Conservation (phyloP, 1,284 basidiomycete species). For the Paramarasmius palmivorus region DNA sequence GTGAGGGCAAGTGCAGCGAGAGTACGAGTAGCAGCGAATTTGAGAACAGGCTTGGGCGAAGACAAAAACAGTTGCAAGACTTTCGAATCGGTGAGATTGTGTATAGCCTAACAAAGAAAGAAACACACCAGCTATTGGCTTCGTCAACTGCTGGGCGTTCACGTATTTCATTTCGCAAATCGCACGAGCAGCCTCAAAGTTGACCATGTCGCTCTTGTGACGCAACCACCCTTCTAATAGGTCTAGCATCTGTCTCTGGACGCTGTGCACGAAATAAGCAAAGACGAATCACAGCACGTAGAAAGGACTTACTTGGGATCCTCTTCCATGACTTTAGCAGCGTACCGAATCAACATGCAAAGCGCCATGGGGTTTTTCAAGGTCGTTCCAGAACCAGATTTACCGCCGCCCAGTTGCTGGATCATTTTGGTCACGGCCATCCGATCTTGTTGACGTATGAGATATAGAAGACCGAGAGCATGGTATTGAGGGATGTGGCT, state of each 20-base stretch:
- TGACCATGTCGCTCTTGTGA: conserved; percentile 99
- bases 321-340: conserved; percentile 97
- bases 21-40: conserved; percentile 97
- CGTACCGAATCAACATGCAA: conserved; percentile 98
- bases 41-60: conserved; percentile 91
- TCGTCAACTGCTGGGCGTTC: conserved; percentile 75
- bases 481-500: conserved; percentile 98
- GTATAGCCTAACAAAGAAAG: background rate
- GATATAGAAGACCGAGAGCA: conserved; percentile 90
- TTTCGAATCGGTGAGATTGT: conserved; percentile 27
- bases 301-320: conserved; percentile 83
- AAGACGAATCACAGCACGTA: conserved; percentile 9
- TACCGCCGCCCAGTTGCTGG: conserved; percentile 91
- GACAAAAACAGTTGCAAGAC: conserved; percentile 93
- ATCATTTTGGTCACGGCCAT: conserved; percentile 99
- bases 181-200: conserved; percentile 96
- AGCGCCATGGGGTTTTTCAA: conserved; percentile 98
- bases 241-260: conserved; percentile 92
- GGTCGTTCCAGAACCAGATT: conserved; percentile 79
- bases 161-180: conserved; percentile 96
- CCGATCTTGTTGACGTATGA: conserved; percentile 95
- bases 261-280: conserved; percentile 41
- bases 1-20: conserved; percentile 86
- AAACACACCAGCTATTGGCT: conserved; percentile 81
- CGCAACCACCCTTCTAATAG: conserved; percentile 94